Conservation (phyloP, 306 rosid species). For the Lotus japonicus region DNA sequence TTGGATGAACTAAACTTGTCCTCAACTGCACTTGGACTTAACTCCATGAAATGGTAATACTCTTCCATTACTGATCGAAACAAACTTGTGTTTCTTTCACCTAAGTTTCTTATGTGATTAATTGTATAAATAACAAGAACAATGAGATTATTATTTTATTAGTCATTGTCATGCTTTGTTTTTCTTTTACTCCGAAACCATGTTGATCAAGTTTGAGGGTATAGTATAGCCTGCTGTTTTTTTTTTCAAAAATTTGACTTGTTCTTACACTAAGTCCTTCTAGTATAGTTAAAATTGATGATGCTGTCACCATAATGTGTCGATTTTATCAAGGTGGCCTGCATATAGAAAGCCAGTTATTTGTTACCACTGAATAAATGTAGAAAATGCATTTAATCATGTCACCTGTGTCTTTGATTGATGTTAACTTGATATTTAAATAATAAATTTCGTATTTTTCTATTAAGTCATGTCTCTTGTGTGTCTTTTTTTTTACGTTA, state of each 20-base stretch:
- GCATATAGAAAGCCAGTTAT: neutral
- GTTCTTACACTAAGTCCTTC: constrained; percentile 7
- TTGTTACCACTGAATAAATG: no score
- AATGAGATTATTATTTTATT: neutral
- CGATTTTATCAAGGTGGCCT: constrained; percentile 33
- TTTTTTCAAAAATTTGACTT: constrained; percentile 1
- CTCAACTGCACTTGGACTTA: constrained; percentile 7
- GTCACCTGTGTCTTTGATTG: no score
- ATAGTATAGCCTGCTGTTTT: neutral
- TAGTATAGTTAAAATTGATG: constrained; percentile 10
- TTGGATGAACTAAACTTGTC: constrained; percentile 27
- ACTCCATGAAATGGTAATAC: constrained; percentile 21
- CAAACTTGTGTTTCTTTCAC: constrained; percentile 10
- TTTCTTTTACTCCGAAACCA: neutral
- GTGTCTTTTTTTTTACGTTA: no score
- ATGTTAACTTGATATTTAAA: no score
- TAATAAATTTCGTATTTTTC: no score
- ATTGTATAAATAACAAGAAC: neutral
- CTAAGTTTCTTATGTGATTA: neutral
- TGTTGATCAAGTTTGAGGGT: neutral
- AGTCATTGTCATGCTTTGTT: neutral
- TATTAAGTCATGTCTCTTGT: no score
- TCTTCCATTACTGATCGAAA: constrained; percentile 28
- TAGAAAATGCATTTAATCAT: no score
- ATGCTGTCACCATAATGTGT: constrained; percentile 25